Conservation (phyloP, 2,329 filamentous ascomycete genomes). For the Colletotrichum neosansevieriae region DNA sequence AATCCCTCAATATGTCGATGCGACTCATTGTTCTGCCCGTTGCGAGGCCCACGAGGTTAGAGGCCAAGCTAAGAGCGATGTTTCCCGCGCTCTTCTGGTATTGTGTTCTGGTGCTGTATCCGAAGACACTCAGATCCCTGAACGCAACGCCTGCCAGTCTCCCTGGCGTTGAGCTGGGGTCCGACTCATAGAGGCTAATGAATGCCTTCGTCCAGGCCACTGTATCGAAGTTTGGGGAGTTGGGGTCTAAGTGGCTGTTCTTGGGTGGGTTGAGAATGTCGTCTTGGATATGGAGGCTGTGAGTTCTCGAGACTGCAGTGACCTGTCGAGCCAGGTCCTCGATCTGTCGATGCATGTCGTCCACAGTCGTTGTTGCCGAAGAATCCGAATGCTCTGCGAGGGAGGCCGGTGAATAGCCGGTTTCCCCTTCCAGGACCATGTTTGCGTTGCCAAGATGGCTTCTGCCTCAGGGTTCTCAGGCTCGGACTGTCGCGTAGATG, state of each 20-base stretch:
- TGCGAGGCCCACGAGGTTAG: conserved; percentile 12
- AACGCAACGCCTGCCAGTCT: conserved; percentile 47
- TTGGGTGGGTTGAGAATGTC: conserved; percentile 36
- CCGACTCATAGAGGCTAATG: conserved; percentile 45
- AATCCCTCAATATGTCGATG: conserved; percentile 46
- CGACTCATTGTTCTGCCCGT: conserved; percentile 22
- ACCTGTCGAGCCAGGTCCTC: conserved; percentile 31
- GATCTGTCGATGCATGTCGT: conserved; percentile 7
- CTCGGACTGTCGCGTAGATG: background rate
- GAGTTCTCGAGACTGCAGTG: conserved; percentile 13
- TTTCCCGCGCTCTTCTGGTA: conserved; percentile 45
- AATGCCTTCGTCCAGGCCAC: conserved; percentile 46
- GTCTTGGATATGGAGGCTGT: conserved; percentile 5
- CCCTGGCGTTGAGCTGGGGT: conserved; percentile 42
- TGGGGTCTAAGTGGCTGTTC: conserved; percentile 42
- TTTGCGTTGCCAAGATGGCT: background rate
- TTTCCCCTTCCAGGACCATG: background rate
- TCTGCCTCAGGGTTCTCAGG: background rate
- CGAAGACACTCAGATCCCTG: conserved; percentile 45
- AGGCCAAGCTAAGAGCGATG: conserved; percentile 42
- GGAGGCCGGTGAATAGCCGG: background rate
- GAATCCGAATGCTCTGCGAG: background rate
- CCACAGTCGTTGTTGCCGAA: conserved; percentile 9
- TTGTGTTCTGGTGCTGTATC: conserved; percentile 43
- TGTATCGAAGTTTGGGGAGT: conserved; percentile 45